Conservation (phyloP, 1,139 yeast species). For the Sugiyamaella sp. region DNA sequence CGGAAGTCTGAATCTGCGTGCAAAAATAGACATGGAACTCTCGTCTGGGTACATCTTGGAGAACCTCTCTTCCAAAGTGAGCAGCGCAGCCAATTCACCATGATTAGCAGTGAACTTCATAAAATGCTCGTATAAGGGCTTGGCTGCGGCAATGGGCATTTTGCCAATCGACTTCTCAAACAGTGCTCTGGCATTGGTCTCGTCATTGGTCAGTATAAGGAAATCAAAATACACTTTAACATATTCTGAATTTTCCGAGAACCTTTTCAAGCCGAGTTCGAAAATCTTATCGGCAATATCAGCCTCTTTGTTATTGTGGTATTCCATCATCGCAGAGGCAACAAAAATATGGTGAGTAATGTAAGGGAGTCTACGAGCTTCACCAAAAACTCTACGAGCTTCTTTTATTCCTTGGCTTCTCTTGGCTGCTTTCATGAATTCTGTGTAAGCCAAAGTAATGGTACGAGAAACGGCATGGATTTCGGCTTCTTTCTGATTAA, state of each 20-base stretch:
- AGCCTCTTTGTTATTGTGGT: conserved; percentile 58
- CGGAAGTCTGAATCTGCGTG: conserved; percentile 48
- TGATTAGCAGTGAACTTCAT: conserved; percentile 58
- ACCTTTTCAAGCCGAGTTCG: conserved; percentile 74
- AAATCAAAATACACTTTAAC: conserved; percentile 73
- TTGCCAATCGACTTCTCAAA: conserved; percentile 67
- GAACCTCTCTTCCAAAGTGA: conserved; percentile 67
- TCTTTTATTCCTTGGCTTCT: conserved; percentile 46
- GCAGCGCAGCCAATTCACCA: conserved; percentile 68
- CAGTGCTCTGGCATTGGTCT: conserved; percentile 77
- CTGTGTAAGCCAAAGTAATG: conserved; percentile 41
- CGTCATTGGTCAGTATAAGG: conserved; percentile 71
- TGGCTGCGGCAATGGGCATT: conserved; percentile 44
- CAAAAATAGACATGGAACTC: conserved; percentile 35
- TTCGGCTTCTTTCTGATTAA: conserved; percentile 10
- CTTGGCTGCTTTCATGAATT: conserved; percentile 44
- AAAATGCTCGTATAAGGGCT: conserved; percentile 52
- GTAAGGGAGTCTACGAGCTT: conserved; percentile 66
- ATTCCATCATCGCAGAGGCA: conserved; percentile 83
- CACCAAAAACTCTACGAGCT: conserved; percentile 55
- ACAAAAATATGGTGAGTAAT: conserved; percentile 78
- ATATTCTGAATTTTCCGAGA: conserved; percentile 56
- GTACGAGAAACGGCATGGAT: conserved; percentile 31
- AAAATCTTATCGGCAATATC: conserved; percentile 77
- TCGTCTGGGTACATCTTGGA: conserved; percentile 63